A percentile compares a stretch with the other conserved stretches of the same genome.
These are phyloP conservation scores for Gentiana macrophylla DNA, from an alignment of 257 asterid species.

Conservation along the genomic window DNA sequence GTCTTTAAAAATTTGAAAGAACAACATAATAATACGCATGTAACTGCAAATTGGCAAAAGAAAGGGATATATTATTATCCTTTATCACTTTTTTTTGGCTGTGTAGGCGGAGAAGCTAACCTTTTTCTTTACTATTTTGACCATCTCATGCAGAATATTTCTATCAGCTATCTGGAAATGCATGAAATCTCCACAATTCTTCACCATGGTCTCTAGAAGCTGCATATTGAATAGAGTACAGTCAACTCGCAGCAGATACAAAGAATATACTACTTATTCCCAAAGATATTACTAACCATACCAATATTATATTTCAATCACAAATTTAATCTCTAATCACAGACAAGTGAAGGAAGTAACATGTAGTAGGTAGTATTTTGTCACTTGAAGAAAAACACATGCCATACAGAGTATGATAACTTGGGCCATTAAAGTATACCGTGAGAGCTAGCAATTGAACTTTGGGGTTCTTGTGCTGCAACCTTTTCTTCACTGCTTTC, in stretches of 20 bases:
- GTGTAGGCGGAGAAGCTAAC: conserved; percentile 21
- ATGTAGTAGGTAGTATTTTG: background rate
- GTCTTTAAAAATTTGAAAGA: too few relatives aligned
- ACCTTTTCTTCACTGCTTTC: conserved; percentile 79
- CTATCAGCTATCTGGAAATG: conserved; percentile 92
- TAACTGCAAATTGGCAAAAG: too few relatives aligned
- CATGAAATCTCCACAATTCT: conserved; percentile 90
- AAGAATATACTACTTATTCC: too few relatives aligned
- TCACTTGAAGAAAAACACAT: background rate
- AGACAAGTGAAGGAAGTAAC: background rate
- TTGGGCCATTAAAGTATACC: conserved; percentile 24
- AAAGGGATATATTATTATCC: too few relatives aligned
- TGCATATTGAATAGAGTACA: conserved; percentile 4
- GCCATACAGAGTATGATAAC: background rate
- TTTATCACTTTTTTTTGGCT: too few relatives aligned
- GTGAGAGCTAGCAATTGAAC: conserved; percentile 87
- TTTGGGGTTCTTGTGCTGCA: conserved; percentile 92
- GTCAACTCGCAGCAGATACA: too few relatives aligned
- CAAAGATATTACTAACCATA: too few relatives aligned
- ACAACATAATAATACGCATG: too few relatives aligned
- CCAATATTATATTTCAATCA: too few relatives aligned
- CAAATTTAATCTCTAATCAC: too few relatives aligned
- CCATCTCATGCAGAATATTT: conserved; percentile 79
- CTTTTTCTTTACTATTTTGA: conserved; percentile 82
- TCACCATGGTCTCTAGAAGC: conserved; percentile 97